Base-by-base conservation (phyloP, 2,329 filamentous ascomycete genomes). In the Eutypa lata region DNA sequence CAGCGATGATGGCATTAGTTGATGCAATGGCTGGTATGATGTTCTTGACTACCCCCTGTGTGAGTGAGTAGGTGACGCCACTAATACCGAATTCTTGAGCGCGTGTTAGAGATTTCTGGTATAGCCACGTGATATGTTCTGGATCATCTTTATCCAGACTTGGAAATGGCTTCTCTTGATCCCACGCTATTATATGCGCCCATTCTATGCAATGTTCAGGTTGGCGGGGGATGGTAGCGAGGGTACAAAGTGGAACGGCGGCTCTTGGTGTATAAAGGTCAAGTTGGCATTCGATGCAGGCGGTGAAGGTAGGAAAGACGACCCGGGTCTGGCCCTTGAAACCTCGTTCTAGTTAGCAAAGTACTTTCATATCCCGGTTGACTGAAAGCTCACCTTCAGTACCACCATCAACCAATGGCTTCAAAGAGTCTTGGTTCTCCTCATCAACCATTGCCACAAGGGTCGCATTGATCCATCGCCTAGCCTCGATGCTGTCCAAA, bases 141-240 rank as follows among this genome's bases (percentile, higher is more conserved):
- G 95, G 90, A 65, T 99, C 91, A 70, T 99, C 95, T 62, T 91
- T 97, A 73, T 99, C 94, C 47, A 99, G 87, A 35, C 83, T 80
- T 18, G 91, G 86, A 60, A 93, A 95, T 57, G 88, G 89, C 68
- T 88, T 87, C 65, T 91, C 85, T 61, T 88, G 83, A 57, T 96
- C 91, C 94, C 94, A 99, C 40, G 94, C 94, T 57, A 99, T 97
- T 66, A 97, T 88, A 69, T 97, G 93, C 0, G 94, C 95, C 94
- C 94, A 99, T 74, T 99, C 94, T 65, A 99, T 90, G 70, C 94
- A 99, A 74, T 99, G 94, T 70, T 97, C 92, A 1, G 94, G 94
- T 68, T 99, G 94, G 14, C 94, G 89, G 10, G 94, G 94, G 61
- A 99, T 97, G 18, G 91, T 95, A 16, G 94, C 94, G 53, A 99